Conservation (phyloP, 164 flowering plant genomes). For the Macadamia tetraphylla region DNA sequence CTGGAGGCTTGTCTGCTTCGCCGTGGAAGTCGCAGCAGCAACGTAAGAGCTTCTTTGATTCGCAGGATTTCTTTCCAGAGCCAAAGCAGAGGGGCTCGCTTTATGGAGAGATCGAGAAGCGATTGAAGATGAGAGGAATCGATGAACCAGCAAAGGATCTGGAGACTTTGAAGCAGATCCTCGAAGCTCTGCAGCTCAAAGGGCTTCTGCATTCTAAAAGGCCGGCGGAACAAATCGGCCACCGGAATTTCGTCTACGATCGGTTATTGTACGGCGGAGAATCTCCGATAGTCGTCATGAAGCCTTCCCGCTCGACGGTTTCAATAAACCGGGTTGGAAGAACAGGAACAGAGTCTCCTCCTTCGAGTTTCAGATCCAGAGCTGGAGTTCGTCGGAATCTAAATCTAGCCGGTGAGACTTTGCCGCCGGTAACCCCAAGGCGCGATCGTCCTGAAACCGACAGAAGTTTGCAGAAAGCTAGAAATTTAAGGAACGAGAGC, state of each 20-base stretch:
- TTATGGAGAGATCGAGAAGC: conserved; percentile 42
- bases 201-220: conserved; percentile 67
- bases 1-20: background rate
- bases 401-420: conserved; percentile 16
- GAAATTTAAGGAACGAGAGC: conserved; percentile 33
- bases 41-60: conserved; percentile 59
- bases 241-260: conserved; percentile 48
- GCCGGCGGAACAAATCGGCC: conserved; percentile 16
- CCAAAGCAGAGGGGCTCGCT: conserved; percentile 43
- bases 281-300: conserved; percentile 63
- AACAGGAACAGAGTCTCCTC: conserved; percentile 28
- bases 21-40: conserved; percentile 25
- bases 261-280: conserved; percentile 24
- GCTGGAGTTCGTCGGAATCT: conserved; percentile 23
- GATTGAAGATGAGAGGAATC: background rate
- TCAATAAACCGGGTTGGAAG: conserved; percentile 14
- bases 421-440: conserved; percentile 32
- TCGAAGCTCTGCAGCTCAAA: conserved; percentile 88
- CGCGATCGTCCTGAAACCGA: conserved; percentile 28
- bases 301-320: conserved; percentile 35
- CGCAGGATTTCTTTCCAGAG: conserved; percentile 83
- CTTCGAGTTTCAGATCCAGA: conserved; percentile 29
- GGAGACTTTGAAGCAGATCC: conserved; percentile 81
- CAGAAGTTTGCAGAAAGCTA: conserved; percentile 16
- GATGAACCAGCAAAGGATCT: conserved; percentile 39